phyloP scores from a whole-genome alignment of 2,329 filamentous ascomycete species.

The Penicillium sp. region DNA sequence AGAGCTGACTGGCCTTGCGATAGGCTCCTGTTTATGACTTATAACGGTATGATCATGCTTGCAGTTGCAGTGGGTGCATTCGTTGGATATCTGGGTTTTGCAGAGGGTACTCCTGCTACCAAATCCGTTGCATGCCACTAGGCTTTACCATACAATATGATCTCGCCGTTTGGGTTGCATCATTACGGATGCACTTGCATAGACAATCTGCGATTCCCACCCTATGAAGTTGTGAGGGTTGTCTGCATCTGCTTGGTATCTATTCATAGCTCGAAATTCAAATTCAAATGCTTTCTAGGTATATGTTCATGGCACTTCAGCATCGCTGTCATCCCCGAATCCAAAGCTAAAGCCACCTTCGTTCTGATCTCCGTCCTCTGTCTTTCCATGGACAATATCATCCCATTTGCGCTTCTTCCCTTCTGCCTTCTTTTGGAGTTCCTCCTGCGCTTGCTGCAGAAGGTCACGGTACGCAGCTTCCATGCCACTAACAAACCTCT shows the following conservation, averaged over 20 bases:
- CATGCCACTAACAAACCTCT: slow-evolving; percentile 68
- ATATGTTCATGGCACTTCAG: slow-evolving; percentile 43
- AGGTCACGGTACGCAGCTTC: slow-evolving; percentile 58
- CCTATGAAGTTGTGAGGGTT: neutral
- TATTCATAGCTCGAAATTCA: neutral
- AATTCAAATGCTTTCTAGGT: neutral
- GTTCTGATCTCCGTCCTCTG: slow-evolving; percentile 31
- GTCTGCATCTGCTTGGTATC: neutral
- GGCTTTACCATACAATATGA: slow-evolving; percentile 16
- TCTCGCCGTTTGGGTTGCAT: neutral
- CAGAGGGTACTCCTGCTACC: slow-evolving; percentile 61
- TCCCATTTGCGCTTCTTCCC: slow-evolving; percentile 84
- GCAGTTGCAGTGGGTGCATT: slow-evolving; percentile 85
- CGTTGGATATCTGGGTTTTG: slow-evolving; percentile 79
- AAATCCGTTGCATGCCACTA: slow-evolving; percentile 92
- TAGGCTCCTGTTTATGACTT: slow-evolving; percentile 99
- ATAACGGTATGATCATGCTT: slow-evolving; percentile 97
- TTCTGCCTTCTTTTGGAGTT: slow-evolving; percentile 58
- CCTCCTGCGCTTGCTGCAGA: slow-evolving; percentile 59
- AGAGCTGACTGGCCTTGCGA: neutral
- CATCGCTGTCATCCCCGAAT: slow-evolving; percentile 54
- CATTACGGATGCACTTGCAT: neutral
- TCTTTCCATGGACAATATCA: slow-evolving; percentile 58
- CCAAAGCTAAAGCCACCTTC: slow-evolving; percentile 58
- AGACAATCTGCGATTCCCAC: slow-evolving; percentile 1